These are phyloP conservation scores for Pythium oligandrum DNA, from an alignment of 352 stramenopile genomes.

Conservation along the genomic window DNA sequence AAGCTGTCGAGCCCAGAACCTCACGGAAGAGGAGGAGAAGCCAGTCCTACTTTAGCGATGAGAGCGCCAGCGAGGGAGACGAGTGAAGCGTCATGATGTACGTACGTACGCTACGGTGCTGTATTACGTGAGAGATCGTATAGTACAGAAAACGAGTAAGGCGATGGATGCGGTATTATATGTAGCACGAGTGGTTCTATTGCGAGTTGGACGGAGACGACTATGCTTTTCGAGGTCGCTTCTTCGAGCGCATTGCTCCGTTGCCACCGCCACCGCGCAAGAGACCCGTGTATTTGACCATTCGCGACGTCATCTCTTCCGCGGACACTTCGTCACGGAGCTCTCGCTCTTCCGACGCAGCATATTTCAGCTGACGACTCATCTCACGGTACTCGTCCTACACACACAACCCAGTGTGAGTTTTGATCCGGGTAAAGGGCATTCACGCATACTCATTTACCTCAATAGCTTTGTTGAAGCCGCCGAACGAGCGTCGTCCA, in stretches of 20 bases:
- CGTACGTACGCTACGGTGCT: too few species aligned
- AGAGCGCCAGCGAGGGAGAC: slow-evolving; percentile 63
- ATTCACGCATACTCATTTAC: slow-evolving; percentile 10
- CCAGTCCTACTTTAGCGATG: slow-evolving; percentile 71
- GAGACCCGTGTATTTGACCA: slow-evolving; percentile 83
- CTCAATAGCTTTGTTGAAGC: slow-evolving; percentile 81
- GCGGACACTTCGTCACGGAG: slow-evolving; percentile 76
- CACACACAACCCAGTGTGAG: background rate
- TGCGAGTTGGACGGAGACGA: background rate
- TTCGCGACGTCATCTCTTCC: slow-evolving; percentile 75
- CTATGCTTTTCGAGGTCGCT: slow-evolving; percentile 56
- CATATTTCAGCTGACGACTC: slow-evolving; percentile 48
- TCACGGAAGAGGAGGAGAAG: slow-evolving; percentile 30
- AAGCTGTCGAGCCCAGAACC: slow-evolving; percentile 4
- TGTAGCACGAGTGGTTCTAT: background rate
- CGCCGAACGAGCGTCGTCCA: slow-evolving; percentile 68
- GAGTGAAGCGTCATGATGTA: slow-evolving; percentile 1
- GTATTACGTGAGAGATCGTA: too few species aligned
- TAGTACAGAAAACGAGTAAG: too few species aligned
- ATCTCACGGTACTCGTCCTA: slow-evolving; percentile 73
- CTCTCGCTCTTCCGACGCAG: slow-evolving; percentile 62
- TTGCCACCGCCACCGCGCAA: slow-evolving; percentile 28
- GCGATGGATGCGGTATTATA: too few species aligned
- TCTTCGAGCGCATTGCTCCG: slow-evolving; percentile 24
- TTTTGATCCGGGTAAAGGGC: too few species aligned